Base-by-base conservation (phyloP, 2,329 filamentous ascomycete species). In the Microsporum audouinii region DNA sequence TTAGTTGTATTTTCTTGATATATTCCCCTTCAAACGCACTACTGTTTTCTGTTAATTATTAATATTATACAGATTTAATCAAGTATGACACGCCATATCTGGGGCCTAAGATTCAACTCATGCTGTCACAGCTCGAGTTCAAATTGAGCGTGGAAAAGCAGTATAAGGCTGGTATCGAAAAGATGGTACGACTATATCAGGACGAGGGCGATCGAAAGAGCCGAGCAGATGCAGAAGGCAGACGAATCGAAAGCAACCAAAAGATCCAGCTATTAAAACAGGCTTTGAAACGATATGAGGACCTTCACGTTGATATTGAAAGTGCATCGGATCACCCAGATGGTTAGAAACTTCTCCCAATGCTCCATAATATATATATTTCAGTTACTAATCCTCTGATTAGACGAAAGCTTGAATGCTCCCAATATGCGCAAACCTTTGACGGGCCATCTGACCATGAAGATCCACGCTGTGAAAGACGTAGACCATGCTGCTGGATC, bases 81-180 rank as follows among this genome's bases (percentile, higher is more conserved):
- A 97, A 97, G 84, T 96, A 95, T 77, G 94, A 99, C 72, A 96
- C 91, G 36, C 88, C 89, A 17, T 89, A 96, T 73, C 86, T 99
- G 64, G 94, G 94, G 38, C 92, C 94, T 63, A 91, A 95, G 67
- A 99, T 99, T 70, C 94, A 99, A 78, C 88, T 97, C 70, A 99
- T 99, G 94, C 80, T 99, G 71, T 95, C 94, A 56, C 94, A 99
- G 75, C 87, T 99, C 65, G 91, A 97, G 75, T 99, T 99, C 80
- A 99, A 99, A 78, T 83, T 99, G 64, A 96, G 94, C 67, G 94
- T 99, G 33, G 94, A 99, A 74, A 95, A 96, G 73, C 94, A 99
- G 76, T 99, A 99, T 76, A 91, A 97, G 66, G 95, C 95, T 71
- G 94, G 94, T 64, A 94, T 99, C 68, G 94, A 99, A 76, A 99